These are phyloP conservation scores for Clonostachys sp. DNA, from an alignment of 2,329 filamentous ascomycete genomes.

Conservation along the genomic window DNA sequence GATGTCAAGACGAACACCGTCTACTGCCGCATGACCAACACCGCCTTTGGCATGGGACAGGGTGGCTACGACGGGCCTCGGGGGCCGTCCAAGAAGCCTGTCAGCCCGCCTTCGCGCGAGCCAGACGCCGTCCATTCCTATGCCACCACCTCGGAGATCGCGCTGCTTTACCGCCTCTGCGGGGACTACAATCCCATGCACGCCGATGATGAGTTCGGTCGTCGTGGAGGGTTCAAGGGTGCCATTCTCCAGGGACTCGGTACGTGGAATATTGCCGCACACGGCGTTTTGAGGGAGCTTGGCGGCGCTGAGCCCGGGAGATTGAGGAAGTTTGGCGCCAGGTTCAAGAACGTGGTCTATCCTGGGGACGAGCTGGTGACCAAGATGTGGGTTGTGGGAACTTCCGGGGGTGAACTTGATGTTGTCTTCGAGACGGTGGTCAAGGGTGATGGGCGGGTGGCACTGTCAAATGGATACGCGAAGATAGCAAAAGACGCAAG, in stretches of 20 bases:
- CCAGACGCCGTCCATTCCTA: slow-evolving; percentile 30
- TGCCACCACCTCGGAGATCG: slow-evolving; percentile 28
- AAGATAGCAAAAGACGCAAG: slow-evolving; percentile 16
- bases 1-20: slow-evolving; percentile 28
- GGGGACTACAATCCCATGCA: slow-evolving; percentile 45
- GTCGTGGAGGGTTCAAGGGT: slow-evolving; percentile 35
- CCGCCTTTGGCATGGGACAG: slow-evolving; percentile 36
- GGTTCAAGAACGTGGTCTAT: slow-evolving; percentile 40
- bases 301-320: slow-evolving; percentile 31
- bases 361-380: slow-evolving; percentile 38
- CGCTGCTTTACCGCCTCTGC: slow-evolving; percentile 36
- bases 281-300: slow-evolving; percentile 30
- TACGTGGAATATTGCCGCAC: slow-evolving; percentile 41
- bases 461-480: slow-evolving; percentile 27
- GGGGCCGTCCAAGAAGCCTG: slow-evolving; percentile 24
- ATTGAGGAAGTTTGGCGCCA: slow-evolving; percentile 34
- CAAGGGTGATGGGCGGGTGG: slow-evolving; percentile 27
- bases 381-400: slow-evolving; percentile 31
- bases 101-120: slow-evolving; percentile 20
- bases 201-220: slow-evolving; percentile 33
- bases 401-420: slow-evolving; percentile 21
- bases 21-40: slow-evolving; percentile 30
- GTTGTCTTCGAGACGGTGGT: slow-evolving; percentile 33
- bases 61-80: slow-evolving; percentile 36
- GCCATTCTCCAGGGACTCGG: slow-evolving; percentile 39